Base-by-base conservation (phyloP, 1,139 yeast species). In the Geotrichum restrictum region DNA sequence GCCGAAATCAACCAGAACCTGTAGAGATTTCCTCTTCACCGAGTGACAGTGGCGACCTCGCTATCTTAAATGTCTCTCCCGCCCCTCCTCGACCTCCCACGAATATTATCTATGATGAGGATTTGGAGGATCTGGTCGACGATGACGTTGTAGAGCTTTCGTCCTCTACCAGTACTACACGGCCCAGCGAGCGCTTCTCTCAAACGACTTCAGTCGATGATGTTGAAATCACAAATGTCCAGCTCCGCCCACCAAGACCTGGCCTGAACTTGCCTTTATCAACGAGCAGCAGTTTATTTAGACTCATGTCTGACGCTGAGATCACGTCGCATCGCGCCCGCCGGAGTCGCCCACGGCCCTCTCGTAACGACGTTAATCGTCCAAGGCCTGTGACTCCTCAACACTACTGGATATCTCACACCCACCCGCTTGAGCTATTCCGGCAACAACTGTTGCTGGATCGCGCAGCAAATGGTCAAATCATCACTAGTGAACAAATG, bases 51-150 rank as follows among this genome's bases (percentile, higher is more conserved):
- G 46, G 21, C n/a, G 48, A 49, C 22, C 33, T 48, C 2, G 34
- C 45, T 14, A 42, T 48, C 22, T 21, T 48, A 32, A 24, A 42
- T 37, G 47, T 48, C n/a, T 5, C 49, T 6, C 36, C 45, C 2
- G 41, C 48, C 4, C 21, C 44, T 22, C 27, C 11, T 11, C 40
- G 24, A 40, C 13, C 11, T 3, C 7, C 43, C 14, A 24, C 18
- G 11, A 8, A 24, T 24, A n/a, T 40, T 10, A 40, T 40, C 31
- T n/a, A 41, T n/a, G 13, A 18, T 8, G 32, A 14, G 19, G 45
- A 42, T 11, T 37, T 18, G 5, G 39, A 40, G 6, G 36, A 34
- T 29, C 11, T 16, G 7, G 34, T 16, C 24, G 48, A 38, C 39
- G 34, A 33, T 21, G 36, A 48, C 18, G 43, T 19, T 24, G 48